Evolutionary conservation across 2,329 filamentous ascomycete genomes (phyloP), one percentile per base, ranked within the genome.

Genomic region (Biscogniauxia sp.): DNA sequence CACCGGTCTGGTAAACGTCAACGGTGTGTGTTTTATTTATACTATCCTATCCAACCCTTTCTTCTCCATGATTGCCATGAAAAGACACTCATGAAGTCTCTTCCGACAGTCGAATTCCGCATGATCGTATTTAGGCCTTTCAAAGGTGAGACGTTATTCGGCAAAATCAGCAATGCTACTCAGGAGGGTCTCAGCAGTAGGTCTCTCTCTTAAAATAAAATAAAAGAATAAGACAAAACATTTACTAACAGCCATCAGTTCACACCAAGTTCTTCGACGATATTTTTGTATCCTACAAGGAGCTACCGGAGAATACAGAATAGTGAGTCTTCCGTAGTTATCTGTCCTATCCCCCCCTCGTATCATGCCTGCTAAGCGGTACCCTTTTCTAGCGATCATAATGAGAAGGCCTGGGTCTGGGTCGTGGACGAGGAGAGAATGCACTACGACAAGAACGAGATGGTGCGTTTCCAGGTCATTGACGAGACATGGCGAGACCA

Each of bases 111-210:
- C 55, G 93, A 96, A 74, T 99, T 98, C 72, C 90, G 93, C 20
- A 82, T 99, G 72, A 83, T 97, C 19, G 93, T 99, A 28, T 99
- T 98, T 75, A 88, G 95, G 23, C 95, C 95, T 0, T 98, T 97
- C 80, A 96, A 96, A 73, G 92, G 92, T 54, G 95, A 99, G 74
- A 92, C 97, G 61, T 84, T 99, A 70, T 82, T 91, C 52, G 95
- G 91, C 17, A 89, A 88, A 66, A 97, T 99, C 75, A 88, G 88
- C 65, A 88, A 87, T 66, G 88, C 88, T 41, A 89, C 84, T 0
- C 82, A 87, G 7, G 80, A 88, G 1, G 93, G 91, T 45, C 92
- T 96, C 70, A 86, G 88, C 70, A 82, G 87, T 89, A 76, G 61
- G 82, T 32, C 9, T 32, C 28, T 13, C 28, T 7, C 26, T 15